Conservation (phyloP, 371 early-diverging fungal genomes). For the Pancytospora philotis region DNA sequence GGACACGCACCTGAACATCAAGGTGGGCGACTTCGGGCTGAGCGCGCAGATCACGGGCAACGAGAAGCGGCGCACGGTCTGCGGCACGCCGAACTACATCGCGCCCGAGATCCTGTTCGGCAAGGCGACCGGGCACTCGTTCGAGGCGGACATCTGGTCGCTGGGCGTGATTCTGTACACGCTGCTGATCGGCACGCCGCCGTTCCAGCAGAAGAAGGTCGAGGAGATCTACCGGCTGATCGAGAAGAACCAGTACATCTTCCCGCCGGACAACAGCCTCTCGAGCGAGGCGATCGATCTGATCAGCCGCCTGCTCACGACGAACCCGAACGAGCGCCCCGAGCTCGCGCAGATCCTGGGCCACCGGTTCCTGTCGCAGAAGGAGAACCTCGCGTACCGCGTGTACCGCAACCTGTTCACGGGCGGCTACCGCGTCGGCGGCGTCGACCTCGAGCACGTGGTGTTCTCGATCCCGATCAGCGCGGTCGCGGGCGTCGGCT, state of each 20-base stretch:
- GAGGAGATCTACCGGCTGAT: conserved; percentile 72
- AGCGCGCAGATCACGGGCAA: conserved; percentile 63
- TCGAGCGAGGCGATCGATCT: conserved; percentile 67
- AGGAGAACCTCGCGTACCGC: conserved; percentile 30
- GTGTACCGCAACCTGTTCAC: conserved; percentile 38
- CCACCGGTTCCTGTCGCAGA: conserved; percentile 53
- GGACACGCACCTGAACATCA: conserved; percentile 69
- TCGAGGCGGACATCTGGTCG: conserved; percentile 92
- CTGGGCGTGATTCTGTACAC: conserved; percentile 79
- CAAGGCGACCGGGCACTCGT: conserved; percentile 73
- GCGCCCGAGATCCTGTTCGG: conserved; percentile 88
- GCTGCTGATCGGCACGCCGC: conserved; percentile 77
- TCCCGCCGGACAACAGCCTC: conserved; percentile 65
- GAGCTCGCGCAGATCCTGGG: conserved; percentile 61
- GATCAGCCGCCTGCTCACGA: conserved; percentile 68
- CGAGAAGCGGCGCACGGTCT: conserved; percentile 67
- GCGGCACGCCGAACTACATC: conserved; percentile 94
- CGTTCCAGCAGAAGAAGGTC: conserved; percentile 77
- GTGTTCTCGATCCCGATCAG: conserved; percentile 66
- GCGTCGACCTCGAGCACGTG: conserved; percentile 41
- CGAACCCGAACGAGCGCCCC: conserved; percentile 65
- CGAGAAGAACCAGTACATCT: conserved; percentile 66
- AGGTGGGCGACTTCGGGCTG: conserved; percentile 91
- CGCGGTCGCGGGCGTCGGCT: conserved; percentile 71
- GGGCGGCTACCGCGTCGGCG: conserved; percentile 9